These are phyloP conservation scores for Colletotrichum camelliae DNA, from an alignment of 2,329 filamentous ascomycete species.

Conservation along the genomic window DNA sequence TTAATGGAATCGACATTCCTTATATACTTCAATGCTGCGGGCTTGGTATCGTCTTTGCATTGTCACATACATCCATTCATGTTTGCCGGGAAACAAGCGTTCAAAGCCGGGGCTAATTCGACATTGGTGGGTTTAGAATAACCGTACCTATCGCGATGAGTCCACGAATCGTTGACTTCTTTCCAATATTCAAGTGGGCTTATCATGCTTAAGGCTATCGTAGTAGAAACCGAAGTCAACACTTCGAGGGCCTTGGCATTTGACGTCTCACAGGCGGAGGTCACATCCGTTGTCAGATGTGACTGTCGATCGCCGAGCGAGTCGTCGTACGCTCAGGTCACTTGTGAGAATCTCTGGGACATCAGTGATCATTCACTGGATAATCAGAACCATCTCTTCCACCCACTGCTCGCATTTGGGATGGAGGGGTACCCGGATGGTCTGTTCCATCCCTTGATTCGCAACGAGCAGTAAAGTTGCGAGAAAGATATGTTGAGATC, in stretches of 20 bases:
- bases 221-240: rapidly evolving
- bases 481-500: background rate
- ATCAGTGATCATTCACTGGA: background rate
- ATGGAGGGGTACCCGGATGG: background rate
- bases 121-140: background rate
- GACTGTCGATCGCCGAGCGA: background rate
- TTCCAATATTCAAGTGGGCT: rapidly evolving
- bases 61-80: background rate
- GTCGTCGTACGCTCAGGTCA: background rate
- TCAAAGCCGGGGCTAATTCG: rapidly evolving
- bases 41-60: rapidly evolving
- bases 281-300: background rate
- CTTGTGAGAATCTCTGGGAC: background rate
- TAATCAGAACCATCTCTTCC: background rate
- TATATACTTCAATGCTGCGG: background rate
- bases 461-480: too few species aligned
- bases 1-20: background rate
- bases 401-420: rapidly evolving
- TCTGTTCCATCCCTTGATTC: background rate
- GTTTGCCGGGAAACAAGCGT: background rate
- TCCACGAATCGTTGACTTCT: background rate
- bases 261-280: background rate
- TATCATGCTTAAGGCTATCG: rapidly evolving
- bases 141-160: background rate
- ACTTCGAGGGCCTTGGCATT: background rate